Conservation (phyloP, 2,329 filamentous ascomycete genomes). For the Tothia fuscella region DNA sequence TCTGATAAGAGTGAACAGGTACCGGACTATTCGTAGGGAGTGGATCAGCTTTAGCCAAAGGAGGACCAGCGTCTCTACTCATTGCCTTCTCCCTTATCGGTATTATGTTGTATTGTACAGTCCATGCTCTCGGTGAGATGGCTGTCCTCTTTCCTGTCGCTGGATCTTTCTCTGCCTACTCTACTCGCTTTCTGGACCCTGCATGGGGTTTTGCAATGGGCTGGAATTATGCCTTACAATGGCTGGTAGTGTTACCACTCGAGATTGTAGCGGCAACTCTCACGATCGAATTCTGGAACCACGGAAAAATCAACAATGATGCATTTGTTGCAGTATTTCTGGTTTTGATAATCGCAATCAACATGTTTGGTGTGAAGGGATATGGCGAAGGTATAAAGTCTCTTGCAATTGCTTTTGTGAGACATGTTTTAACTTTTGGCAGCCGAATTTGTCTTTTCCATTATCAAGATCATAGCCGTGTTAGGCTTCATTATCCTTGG, state of each 20-base stretch:
- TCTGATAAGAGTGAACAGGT: slow-evolving; percentile 31
- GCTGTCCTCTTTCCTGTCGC: slow-evolving; percentile 83
- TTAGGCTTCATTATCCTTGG: slow-evolving; percentile 56
- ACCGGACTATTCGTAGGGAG: slow-evolving; percentile 48
- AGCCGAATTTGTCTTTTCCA: slow-evolving; percentile 79
- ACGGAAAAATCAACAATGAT: slow-evolving; percentile 46
- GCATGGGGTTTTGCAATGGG: slow-evolving; percentile 95
- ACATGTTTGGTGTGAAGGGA: slow-evolving; percentile 76
- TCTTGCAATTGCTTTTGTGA: background rate
- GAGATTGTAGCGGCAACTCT: slow-evolving; percentile 82
- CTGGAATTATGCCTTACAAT: slow-evolving; percentile 88
- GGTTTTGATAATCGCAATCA: slow-evolving; percentile 63
- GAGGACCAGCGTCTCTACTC: slow-evolving; percentile 67
- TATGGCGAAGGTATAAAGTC: too few species aligned
- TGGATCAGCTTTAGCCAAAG: slow-evolving; percentile 46
- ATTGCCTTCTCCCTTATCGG: slow-evolving; percentile 72
- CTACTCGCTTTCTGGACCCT: slow-evolving; percentile 82
- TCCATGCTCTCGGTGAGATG: slow-evolving; percentile 84
- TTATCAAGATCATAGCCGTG: slow-evolving; percentile 75
- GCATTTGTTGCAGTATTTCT: slow-evolving; percentile 80
- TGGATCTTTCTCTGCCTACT: slow-evolving; percentile 85
- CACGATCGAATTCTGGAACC: slow-evolving; percentile 71
- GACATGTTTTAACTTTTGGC: slow-evolving; percentile 11
- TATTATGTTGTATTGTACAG: slow-evolving; percentile 80
- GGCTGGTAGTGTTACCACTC: slow-evolving; percentile 71